These are phyloP conservation scores for Dactylellina parvicollis DNA, from an alignment of 2,329 filamentous ascomycete species.

Conservation along the genomic window DNA sequence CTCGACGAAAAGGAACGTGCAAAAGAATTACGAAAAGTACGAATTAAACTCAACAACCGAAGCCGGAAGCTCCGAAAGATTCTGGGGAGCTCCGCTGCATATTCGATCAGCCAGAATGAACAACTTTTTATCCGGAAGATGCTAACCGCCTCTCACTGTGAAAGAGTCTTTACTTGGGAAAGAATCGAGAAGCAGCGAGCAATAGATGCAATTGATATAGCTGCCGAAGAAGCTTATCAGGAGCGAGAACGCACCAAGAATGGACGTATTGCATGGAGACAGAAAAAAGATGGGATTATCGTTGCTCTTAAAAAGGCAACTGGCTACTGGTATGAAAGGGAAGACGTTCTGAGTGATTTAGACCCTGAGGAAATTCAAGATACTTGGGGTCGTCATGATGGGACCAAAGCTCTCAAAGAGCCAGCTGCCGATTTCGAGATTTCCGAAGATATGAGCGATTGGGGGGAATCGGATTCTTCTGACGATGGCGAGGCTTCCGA, in stretches of 20 bases:
- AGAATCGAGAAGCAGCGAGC: neutral
- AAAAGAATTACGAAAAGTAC: neutral
- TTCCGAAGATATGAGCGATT: neutral
- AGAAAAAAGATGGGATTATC: constrained; percentile 1
- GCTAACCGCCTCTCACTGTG: neutral
- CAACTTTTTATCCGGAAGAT: neutral
- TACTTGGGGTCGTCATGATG: neutral
- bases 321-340: constrained; percentile 2
- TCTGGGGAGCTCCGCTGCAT: constrained; percentile 3
- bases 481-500: too few species aligned
- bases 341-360: neutral
- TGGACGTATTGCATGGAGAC: neutral
- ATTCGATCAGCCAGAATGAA: neutral
- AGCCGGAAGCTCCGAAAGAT: constrained; percentile 11
- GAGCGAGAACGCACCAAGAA: neutral
- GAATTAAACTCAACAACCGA: neutral
- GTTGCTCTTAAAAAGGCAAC: neutral
- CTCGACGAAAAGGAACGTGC: neutral
- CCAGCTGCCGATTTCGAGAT: neutral
- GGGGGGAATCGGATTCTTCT: too few species aligned
- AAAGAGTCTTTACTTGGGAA: neutral
- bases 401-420: neutral
- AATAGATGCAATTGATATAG: neutral
- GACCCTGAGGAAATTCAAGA: neutral
- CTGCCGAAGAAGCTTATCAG: neutral